Conservation (phyloP, 2,329 filamentous ascomycete genomes). For the Zalaria sp. region DNA sequence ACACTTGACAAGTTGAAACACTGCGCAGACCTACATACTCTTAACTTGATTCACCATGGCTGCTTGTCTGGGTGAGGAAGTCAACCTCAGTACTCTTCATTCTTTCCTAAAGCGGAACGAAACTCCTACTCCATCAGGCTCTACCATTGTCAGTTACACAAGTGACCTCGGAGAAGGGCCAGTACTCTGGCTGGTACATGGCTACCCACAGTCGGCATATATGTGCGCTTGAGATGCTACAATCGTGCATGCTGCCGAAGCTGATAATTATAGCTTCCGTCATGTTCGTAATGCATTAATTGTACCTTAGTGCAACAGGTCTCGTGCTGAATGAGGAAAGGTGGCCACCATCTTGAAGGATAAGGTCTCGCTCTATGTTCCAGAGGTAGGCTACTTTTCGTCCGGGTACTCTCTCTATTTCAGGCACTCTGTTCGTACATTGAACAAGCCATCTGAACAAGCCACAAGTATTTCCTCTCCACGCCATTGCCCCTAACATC, state of each 20-base stretch:
- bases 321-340: neutral
- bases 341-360: slow-evolving; percentile 14
- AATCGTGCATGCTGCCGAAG: neutral
- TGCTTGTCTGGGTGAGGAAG: neutral
- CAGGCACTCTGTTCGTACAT: neutral
- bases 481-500: neutral
- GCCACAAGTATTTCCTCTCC: neutral
- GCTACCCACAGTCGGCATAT: slow-evolving; percentile 30
- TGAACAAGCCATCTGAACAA: neutral
- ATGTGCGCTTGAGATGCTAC: slow-evolving; percentile 12
- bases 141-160: slow-evolving; percentile 18
- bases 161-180: slow-evolving; percentile 18
- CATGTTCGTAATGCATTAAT: no score
- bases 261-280: neutral
- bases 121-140: slow-evolving; percentile 13
- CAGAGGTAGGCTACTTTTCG: slow-evolving; percentile 13
- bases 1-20: no score
- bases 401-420: neutral
- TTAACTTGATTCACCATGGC: slow-evolving; percentile 1
- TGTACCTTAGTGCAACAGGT: no score
- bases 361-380: slow-evolving; percentile 30
- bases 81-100: slow-evolving; percentile 13
- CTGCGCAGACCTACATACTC: neutral
- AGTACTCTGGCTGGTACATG: slow-evolving; percentile 31
- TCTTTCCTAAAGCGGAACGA: slow-evolving; percentile 14